Base-by-base conservation (phyloP, 352 stramenopile genomes). In the Pythium rhizo-oryzae region DNA sequence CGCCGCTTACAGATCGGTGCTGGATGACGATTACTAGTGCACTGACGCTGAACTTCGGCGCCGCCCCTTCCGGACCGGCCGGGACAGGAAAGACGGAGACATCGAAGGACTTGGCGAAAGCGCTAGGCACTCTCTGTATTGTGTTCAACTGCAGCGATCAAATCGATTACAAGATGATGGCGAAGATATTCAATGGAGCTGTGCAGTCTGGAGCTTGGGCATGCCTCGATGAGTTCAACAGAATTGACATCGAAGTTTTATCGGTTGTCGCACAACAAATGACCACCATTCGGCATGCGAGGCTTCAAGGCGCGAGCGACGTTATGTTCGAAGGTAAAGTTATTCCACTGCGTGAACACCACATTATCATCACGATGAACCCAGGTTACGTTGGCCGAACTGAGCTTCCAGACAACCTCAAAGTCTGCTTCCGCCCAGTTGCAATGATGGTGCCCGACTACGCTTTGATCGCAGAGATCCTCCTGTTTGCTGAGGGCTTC, bases 101-200 rank as follows among this genome's bases (percentile, higher is more conserved):
- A 1, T 97, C 90, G 0, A 98, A 98, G 70, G 95, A 98, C 72
- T 73, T 99, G 18, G 94, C 91, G 12, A 92, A 96, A 66, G 91
- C 85, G 1, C 77, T 98, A 1, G 94, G 90, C 1, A 95, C 97
- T 30, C 82, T 96, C 0, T 98, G 92, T 62, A 98, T 98, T 63
- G 95, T 98, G 19, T 98, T 98, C 70, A 99, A 99, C 69, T 99
- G 96, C 78, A 97, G 87, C 33, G 95, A 98, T 64, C 93, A 99
- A 76, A 98, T 98, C 78, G 97, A 91, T 64, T 93, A 91, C 72
- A 90, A 85, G 61, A 92, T 92, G 74, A 87, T 95, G 79, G 87
- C 76, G n/a, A 94, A 85, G 53, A 88, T 96, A 35, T 93, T 95
- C 39, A 93, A 93, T 52, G 90, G 90, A 24, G 79, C 94, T 13